Conservation (phyloP, 495 filamentous ascomycete species). For the Pyrenula aspistea region DNA sequence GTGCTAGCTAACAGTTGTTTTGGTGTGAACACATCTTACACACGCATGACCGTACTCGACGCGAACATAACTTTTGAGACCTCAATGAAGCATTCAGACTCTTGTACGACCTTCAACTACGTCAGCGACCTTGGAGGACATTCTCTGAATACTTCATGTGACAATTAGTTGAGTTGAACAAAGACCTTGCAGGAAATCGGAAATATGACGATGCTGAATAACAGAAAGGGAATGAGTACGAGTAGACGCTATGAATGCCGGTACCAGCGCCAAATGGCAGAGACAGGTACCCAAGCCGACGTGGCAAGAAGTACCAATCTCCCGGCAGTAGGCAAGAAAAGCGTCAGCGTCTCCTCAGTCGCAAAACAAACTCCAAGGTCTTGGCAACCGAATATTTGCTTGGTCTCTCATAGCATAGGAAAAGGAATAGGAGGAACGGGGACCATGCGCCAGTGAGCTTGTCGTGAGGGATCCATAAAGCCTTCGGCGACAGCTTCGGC, state of each 20-base stretch:
- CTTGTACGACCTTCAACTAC: not conserved
- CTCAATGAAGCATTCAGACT: not conserved
- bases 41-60: not conserved
- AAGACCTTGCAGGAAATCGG: too few relatives aligned
- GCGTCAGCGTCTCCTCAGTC: not conserved
- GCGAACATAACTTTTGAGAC: not conserved
- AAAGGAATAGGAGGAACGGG: not conserved
- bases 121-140: not conserved
- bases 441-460: not conserved
- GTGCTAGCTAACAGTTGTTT: not conserved
- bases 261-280: not conserved
- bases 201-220: too few relatives aligned
- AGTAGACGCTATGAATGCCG: not conserved
- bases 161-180: too few relatives aligned
- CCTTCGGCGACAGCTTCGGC: conserved; percentile 15
- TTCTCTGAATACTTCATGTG: too few relatives aligned
- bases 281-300: not conserved
- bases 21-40: not conserved
- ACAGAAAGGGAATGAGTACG: too few relatives aligned
- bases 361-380: not conserved
- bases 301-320: not conserved
- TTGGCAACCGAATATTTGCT: too few relatives aligned
- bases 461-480: conserved; percentile 7
- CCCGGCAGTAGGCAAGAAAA: not conserved
- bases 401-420: too few relatives aligned